These are phyloP conservation scores for Hibiscus syriacus DNA, from an alignment of 345 rosid species.

Conservation along the genomic window DNA sequence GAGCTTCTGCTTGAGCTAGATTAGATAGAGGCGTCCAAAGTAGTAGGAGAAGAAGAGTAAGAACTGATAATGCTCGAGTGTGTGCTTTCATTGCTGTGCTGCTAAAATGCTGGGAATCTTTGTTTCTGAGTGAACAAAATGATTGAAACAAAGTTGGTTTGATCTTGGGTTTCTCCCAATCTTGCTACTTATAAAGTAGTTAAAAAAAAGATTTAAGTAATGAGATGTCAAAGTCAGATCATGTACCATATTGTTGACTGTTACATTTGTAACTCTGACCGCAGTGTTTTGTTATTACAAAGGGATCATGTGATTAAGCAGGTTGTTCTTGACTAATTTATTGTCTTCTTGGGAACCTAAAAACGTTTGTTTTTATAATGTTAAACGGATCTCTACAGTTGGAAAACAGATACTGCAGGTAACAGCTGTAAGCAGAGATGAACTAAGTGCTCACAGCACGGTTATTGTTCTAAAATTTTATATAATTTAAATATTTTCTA, in stretches of 20 bases:
- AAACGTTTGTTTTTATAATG: background rate
- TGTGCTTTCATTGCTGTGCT: constrained; percentile 44
- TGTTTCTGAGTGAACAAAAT: background rate
- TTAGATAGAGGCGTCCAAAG: constrained; percentile 32
- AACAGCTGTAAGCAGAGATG: no score
- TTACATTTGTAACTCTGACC: background rate
- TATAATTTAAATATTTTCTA: no score
- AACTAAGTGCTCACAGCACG: no score
- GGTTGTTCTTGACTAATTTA: background rate
- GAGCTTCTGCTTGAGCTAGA: constrained; percentile 32
- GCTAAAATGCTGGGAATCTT: no score
- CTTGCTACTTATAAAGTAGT: background rate
- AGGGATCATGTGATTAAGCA: background rate
- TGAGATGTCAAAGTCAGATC: background rate
- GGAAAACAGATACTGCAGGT: no score
- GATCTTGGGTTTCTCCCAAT: background rate
- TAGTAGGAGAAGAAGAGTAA: constrained; percentile 39
- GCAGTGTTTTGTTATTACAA: no score
- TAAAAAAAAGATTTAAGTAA: background rate
- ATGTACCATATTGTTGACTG: background rate
- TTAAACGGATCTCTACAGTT: background rate
- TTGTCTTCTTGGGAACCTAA: background rate
- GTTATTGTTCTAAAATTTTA: no score
- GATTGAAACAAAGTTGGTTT: background rate
- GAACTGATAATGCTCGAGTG: constrained; percentile 23